Evolutionary conservation across 1,284 basidiomycete genomes (phyloP), one percentile per base, ranked within the genome.

Genomic region (Exobasidium cylindrosporum): DNA sequence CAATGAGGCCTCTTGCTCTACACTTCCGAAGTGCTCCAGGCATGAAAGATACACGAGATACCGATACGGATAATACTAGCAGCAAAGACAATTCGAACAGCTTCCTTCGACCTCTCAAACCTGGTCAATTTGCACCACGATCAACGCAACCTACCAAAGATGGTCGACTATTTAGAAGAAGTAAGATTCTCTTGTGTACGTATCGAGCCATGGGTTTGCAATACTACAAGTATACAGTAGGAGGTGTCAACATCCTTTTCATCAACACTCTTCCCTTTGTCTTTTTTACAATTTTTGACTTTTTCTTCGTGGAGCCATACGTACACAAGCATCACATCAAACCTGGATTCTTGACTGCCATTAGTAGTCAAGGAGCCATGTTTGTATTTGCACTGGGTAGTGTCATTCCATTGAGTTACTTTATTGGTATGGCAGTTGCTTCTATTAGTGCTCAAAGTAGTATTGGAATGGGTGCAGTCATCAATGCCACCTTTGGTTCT

Each of bases 351-450:
- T 83, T 97, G 35, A 83, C 83, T 0, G 79, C 89, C 64, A 79
- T 98, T 58, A 86, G 91, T 2, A 88, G 87, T 1, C 88, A 89
- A 58, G 86, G 85, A 0, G 82, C 92, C 69, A 89, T 98, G 73
- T 98, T 99, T 80, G 74, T 91, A 47, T 82, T 95, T 74, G 87
- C 90, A 69, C 84, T 99, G 32, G 86, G 90, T 21, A 92, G 90
- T 69, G 92, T 99, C 72, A 97, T 99, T 66, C 96, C 96, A 0
- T 85, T 99, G 5, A 94, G 91, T 5, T 99, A 98, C 84, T 99
- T 97, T 82, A 97, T 99, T 76, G 96, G 96, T 24, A 98, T 98
- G 96, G 96, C 96, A 1, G 96, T 99, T 60, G 96, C 96, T 0
- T 94, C 91, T 55, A 98, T 99, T 78, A 93, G 91, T 24, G 95